phyloP scores from a whole-genome alignment of 192 early-diverging fungal genomes.

The Backusella circina region DNA sequence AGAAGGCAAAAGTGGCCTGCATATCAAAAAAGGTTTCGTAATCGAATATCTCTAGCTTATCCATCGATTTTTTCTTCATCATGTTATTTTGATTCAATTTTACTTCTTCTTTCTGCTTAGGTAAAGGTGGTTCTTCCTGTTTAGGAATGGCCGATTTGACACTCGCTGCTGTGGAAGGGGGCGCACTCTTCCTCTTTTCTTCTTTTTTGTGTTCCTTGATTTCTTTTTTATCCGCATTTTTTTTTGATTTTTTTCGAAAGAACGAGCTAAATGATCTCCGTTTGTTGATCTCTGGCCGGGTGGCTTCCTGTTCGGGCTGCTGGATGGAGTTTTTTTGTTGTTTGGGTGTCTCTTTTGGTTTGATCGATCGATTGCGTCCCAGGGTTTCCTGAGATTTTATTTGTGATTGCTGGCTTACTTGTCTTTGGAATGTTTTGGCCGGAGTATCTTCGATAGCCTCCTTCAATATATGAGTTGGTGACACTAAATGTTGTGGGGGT shows the following conservation, averaged over 20 bases:
- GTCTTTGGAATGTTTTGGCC: background rate
- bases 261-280: conserved; percentile 7
- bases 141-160: background rate
- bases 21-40: conserved; percentile 5
- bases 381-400: background rate
- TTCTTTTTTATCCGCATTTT: background rate
- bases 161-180: background rate
- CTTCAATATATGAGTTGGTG: background rate
- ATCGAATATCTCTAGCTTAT: conserved; percentile 3
- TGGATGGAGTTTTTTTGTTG: background rate
- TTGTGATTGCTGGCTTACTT: background rate
- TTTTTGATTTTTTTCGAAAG: conserved; percentile 8
- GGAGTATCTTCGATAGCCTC: background rate
- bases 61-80: background rate
- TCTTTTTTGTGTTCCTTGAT: background rate
- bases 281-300: background rate
- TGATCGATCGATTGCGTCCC: background rate
- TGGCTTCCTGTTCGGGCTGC: background rate
- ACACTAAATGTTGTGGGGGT: background rate
- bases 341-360: background rate
- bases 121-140: background rate
- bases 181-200: conserved; percentile 5
- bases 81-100: background rate
- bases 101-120: background rate
- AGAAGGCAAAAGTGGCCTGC: conserved; percentile 8